phyloP scores from a whole-genome alignment of 108 stramenopile species.

The Mayamaea pseudoterrestris region DNA sequence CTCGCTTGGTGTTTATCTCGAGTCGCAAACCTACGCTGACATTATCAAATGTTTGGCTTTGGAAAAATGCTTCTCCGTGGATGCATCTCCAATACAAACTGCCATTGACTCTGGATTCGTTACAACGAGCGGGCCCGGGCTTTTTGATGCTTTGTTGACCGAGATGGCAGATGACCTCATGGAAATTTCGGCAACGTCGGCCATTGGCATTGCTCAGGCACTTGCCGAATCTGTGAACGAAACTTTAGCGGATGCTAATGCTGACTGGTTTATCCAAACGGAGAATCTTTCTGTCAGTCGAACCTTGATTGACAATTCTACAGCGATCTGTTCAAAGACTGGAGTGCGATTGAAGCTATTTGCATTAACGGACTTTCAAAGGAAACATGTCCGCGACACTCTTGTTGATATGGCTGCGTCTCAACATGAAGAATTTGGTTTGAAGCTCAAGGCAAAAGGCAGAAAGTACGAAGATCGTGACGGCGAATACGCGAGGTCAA shows the following conservation, averaged over 20 bases:
- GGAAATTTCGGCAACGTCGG: conserved; percentile 62
- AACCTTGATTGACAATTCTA: conserved; percentile 36
- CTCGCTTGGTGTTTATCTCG: conserved; percentile 27
- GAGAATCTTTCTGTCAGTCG: conserved; percentile 17
- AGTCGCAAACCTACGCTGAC: conserved; percentile 64
- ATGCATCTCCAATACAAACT: conserved; percentile 33
- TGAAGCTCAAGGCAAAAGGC: conserved; percentile 13
- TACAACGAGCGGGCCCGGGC: conserved; percentile 27
- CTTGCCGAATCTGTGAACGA: conserved; percentile 17
- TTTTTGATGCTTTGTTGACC: conserved; percentile 52
- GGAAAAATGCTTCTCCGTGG: conserved; percentile 40
- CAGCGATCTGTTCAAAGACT: conserved; percentile 52
- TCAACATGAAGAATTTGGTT: conserved; percentile 15
- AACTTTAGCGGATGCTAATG: background rate
- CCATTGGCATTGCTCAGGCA: conserved; percentile 51
- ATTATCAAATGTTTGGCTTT: conserved; percentile 51
- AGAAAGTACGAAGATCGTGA: conserved; percentile 19
- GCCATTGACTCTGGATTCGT: conserved; percentile 31
- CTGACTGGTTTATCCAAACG: background rate
- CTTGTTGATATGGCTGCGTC: conserved; percentile 30
- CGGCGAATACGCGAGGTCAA: conserved; percentile 5
- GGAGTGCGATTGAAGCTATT: conserved; percentile 50
- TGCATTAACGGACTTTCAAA: conserved; percentile 40
- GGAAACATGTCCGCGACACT: conserved; percentile 38
- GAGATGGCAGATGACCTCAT: conserved; percentile 65